These are phyloP conservation scores for Barnettozyma pratensis DNA, from an alignment of 805 yeast species.

Conservation along the genomic window DNA sequence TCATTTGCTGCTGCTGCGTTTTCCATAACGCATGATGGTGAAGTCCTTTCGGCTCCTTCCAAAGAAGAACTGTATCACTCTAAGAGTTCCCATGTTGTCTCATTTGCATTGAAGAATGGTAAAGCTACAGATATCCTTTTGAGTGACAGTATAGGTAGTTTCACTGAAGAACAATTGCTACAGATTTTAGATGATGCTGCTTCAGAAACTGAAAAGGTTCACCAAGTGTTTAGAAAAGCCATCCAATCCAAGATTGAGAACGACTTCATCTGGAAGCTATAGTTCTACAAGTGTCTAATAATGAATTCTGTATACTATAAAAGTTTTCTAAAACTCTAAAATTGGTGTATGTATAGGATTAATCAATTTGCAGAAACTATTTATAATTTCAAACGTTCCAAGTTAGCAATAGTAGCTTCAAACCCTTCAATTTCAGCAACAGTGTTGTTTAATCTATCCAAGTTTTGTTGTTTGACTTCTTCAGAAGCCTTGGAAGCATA, in stretches of 20 bases:
- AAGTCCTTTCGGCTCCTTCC: slow-evolving; percentile 41
- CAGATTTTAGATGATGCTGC: slow-evolving; percentile 49
- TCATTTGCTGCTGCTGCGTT: slow-evolving; percentile 56
- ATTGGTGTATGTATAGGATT: neutral
- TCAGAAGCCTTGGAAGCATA: slow-evolving; percentile 81
- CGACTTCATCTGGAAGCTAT: slow-evolving; percentile 57
- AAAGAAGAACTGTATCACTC: slow-evolving; percentile 37
- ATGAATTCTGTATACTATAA: too few species aligned
- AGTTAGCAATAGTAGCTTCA: slow-evolving; percentile 77
- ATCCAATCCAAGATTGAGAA: slow-evolving; percentile 42
- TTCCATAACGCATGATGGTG: slow-evolving; percentile 30
- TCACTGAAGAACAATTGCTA: slow-evolving; percentile 51
- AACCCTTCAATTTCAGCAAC: slow-evolving; percentile 88
- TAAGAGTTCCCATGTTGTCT: slow-evolving; percentile 60
- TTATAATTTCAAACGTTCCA: slow-evolving; percentile 69
- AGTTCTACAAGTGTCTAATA: neutral
- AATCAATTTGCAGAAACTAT: neutral
- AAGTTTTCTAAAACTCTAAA: neutral
- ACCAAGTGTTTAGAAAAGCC: slow-evolving; percentile 41
- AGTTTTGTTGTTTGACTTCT: slow-evolving; percentile 75
- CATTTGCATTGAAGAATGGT: slow-evolving; percentile 49
- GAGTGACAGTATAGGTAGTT: slow-evolving; percentile 69
- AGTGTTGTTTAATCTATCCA: slow-evolving; percentile 59
- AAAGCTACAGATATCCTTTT: slow-evolving; percentile 52
- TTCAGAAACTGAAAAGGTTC: slow-evolving; percentile 39